Conservation (phyloP, 2,329 filamentous ascomycete species). For the Sporothrix mexicana region DNA sequence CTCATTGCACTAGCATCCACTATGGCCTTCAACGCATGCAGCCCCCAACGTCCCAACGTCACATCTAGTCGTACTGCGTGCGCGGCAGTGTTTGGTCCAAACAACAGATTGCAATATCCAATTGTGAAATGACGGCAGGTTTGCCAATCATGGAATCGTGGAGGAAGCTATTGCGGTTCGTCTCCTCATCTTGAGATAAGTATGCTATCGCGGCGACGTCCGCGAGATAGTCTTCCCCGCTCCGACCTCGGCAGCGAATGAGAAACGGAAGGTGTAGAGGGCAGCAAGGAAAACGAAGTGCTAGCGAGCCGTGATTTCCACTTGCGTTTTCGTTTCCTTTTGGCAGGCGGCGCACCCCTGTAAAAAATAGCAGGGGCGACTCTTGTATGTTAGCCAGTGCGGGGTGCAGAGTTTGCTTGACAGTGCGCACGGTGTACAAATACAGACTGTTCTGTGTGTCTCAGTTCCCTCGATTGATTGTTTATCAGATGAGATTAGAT, state of each 20-base stretch:
- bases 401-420: slow-evolving; percentile 24
- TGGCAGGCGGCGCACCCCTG: neutral
- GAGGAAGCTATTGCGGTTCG: neutral
- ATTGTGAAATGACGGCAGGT: slow-evolving; percentile 32
- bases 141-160: neutral
- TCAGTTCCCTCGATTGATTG: slow-evolving; percentile 27
- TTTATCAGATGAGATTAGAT: slow-evolving; percentile 34
- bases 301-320: neutral
- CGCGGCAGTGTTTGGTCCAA: slow-evolving; percentile 20
- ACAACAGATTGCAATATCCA: slow-evolving; percentile 30
- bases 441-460: slow-evolving; percentile 10
- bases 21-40: slow-evolving; percentile 2
- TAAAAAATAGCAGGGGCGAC: neutral
- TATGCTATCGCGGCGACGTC: slow-evolving; percentile 25
- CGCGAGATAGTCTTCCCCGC: slow-evolving; percentile 19
- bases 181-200: neutral
- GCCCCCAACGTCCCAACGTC: neutral
- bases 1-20: slow-evolving; percentile 4
- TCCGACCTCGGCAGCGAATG: slow-evolving; percentile 31
- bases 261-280: neutral
- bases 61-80: slow-evolving; percentile 25
- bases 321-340: neutral
- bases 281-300: neutral
- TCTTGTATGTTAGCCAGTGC: slow-evolving; percentile 11
- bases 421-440: slow-evolving; percentile 28